These are phyloP conservation scores for Rheum nobile DNA, from an alignment of 148 eudicot genomes.

Conservation along the genomic window DNA sequence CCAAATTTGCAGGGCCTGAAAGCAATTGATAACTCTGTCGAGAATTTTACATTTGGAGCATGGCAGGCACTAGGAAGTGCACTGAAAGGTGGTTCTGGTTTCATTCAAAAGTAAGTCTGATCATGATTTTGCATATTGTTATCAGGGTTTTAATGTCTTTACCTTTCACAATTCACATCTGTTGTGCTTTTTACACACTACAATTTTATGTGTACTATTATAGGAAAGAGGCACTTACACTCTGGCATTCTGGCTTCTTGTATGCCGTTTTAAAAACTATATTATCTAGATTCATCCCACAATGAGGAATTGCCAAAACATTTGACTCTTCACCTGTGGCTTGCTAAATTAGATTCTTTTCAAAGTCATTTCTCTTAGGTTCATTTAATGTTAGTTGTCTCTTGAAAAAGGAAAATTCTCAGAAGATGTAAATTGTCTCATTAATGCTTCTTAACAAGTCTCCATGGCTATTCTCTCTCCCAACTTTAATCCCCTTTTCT, in stretches of 20 bases:
- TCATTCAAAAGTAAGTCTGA: constrained; percentile 62
- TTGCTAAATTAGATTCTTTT: not conserved
- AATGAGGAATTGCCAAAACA: no score
- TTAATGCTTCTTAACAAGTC: not conserved
- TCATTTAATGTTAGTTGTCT: not conserved
- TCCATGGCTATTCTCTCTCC: not conserved
- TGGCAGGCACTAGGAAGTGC: constrained; percentile 98
- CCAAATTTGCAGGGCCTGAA: constrained; percentile 64
- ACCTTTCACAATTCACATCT: not conserved
- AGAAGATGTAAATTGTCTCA: not conserved
- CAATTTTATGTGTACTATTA: not conserved
- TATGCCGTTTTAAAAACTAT: not conserved
- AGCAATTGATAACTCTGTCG: constrained; percentile 68
- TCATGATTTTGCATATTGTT: not conserved
- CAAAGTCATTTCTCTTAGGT: not conserved
- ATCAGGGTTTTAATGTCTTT: not conserved
- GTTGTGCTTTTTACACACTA: not conserved
- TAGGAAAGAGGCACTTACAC: not conserved
- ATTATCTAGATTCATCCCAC: no score
- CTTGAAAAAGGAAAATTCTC: not conserved
- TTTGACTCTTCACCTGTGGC: not conserved
- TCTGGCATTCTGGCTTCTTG: not conserved
- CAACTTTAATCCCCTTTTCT: not conserved
- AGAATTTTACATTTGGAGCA: constrained; percentile 86
- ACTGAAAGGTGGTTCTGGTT: constrained; percentile 62